Evolutionary conservation across 306 rosid species (phyloP), one percentile per base, ranked within the genome.

Genomic region (Castanea mollissima): DNA sequence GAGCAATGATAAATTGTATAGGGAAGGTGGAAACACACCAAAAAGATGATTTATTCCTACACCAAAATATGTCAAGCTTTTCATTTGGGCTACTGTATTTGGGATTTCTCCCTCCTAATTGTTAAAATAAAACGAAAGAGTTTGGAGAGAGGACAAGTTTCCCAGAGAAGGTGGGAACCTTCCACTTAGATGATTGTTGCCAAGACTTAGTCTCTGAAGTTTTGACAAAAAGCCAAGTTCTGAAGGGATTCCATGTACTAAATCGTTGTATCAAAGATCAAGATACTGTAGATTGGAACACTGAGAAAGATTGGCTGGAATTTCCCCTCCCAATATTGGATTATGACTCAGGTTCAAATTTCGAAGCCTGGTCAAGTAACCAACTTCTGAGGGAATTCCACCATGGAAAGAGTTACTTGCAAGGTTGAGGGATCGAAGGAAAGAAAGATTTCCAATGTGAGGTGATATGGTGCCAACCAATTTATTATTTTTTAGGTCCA

Each of bases 401-500:
- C 68, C 31, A 23, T 62, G 15, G 10, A 65, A 7, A 20, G 71
- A 29, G 71, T 29, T 65, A 2, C 1, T 65, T 65, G 46, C 34
- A 25, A 60, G 67, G 67, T 11, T 60, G 67, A 60, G 67, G 7
- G 35, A 60, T 25, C 69, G 69, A 62, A 62, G 69, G 38, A 62
- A 62, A 74, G 49, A 74, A 9, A 60, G 58, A 59, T 55, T 7
- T 44, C 67, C 79, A 34, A 75, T 2, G 79, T 41, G 55, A 18
- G 81, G 71, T 13, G 82, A 70, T 54, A 69, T 20, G 35, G 49
- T 20, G n/a, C 81, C 81, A 11, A 60, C 56, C 21, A 78, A 27
- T 4, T 55, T 27, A 4, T 14, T 49, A 11, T 19, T 16, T 1
- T 3, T 2, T 31, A 78, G 68, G 49, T 78, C 34, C 21, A 78